Conservation (phyloP, 2,329 filamentous ascomycete species). For the Penicillium palitans region DNA sequence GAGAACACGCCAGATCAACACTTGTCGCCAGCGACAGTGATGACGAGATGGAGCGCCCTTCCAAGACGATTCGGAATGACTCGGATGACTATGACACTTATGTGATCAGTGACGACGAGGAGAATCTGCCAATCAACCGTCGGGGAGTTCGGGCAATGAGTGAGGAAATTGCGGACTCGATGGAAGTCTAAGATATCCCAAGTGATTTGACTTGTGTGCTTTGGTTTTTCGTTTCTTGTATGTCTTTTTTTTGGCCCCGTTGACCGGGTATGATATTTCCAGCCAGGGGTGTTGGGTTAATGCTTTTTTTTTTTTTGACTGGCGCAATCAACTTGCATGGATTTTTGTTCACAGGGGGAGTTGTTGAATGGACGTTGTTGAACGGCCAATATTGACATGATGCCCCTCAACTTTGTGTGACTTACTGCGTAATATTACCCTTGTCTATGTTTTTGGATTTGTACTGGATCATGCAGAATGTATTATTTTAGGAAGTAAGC, state of each 20-base stretch:
- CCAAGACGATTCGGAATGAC: slow-evolving; percentile 27
- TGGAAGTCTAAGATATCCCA: slow-evolving; percentile 49
- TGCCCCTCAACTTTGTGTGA: slow-evolving; percentile 16
- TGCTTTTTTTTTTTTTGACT: slow-evolving; percentile 13
- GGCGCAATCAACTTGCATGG: slow-evolving; percentile 29
- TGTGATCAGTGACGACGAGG: slow-evolving; percentile 48
- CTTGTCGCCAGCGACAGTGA: slow-evolving; percentile 46
- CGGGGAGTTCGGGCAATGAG: slow-evolving; percentile 55
- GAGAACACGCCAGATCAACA: slow-evolving; percentile 57
- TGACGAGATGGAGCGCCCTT: slow-evolving; percentile 43
- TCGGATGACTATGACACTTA: slow-evolving; percentile 47
- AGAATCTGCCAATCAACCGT: slow-evolving; percentile 38
- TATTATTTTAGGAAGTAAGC: background rate
- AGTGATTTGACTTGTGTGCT: background rate
- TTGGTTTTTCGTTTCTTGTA: slow-evolving; percentile 13
- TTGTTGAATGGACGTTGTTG: slow-evolving; percentile 16
- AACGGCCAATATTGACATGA: slow-evolving; percentile 15
- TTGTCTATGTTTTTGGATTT: background rate
- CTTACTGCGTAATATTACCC: slow-evolving; percentile 20
- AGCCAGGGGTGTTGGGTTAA: slow-evolving; percentile 22
- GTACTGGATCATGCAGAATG: background rate
- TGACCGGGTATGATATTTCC: slow-evolving; percentile 20
- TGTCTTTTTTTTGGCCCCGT: slow-evolving; percentile 19
- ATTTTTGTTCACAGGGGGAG: slow-evolving; percentile 14
- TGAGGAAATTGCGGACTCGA: slow-evolving; percentile 54